Evolutionary conservation across 768 basidiomycete species (phyloP).

Genomic region (Xerocomellus amylosporus): DNA sequence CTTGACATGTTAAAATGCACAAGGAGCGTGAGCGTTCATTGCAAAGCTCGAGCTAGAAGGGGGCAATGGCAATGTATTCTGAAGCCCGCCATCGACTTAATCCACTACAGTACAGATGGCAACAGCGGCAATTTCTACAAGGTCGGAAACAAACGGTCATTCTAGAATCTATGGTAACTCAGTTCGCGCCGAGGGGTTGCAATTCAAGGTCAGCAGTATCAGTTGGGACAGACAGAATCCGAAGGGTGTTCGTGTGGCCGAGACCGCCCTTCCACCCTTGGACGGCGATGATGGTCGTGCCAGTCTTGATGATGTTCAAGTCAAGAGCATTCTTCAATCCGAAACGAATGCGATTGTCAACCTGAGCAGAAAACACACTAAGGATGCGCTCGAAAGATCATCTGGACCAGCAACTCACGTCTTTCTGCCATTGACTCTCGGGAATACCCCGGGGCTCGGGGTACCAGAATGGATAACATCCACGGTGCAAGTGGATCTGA

Average conservation of each 20-base stretch:
- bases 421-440: conserved; percentile 93
- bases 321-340: conserved; percentile 81
- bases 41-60: neutral
- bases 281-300: conserved; percentile 88
- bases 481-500: conserved; percentile 95
- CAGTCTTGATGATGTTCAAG: conserved; percentile 84
- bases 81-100: neutral
- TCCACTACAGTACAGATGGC: neutral
- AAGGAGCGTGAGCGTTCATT: neutral
- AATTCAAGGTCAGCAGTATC: conserved; percentile 74
- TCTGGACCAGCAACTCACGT: conserved; percentile 52
- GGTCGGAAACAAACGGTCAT: neutral
- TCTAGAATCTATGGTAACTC: conserved; percentile 6
- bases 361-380: conserved; percentile 40
- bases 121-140: conserved; percentile 12
- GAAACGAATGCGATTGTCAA: conserved; percentile 87
- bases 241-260: conserved; percentile 91
- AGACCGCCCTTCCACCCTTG: conserved; percentile 99
- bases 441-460: conserved; percentile 88
- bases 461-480: conserved; percentile 97
- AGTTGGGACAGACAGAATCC: conserved; percentile 80
- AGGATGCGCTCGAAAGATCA: conserved; percentile 3
- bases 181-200: conserved; percentile 51
- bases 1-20: neutral
- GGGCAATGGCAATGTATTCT: neutral